A percentile compares a stretch with the other conserved stretches of the same genome.
These are phyloP conservation scores for Malus hybrid DNA, from an alignment of 331 rosid species.

Conservation along the genomic window DNA sequence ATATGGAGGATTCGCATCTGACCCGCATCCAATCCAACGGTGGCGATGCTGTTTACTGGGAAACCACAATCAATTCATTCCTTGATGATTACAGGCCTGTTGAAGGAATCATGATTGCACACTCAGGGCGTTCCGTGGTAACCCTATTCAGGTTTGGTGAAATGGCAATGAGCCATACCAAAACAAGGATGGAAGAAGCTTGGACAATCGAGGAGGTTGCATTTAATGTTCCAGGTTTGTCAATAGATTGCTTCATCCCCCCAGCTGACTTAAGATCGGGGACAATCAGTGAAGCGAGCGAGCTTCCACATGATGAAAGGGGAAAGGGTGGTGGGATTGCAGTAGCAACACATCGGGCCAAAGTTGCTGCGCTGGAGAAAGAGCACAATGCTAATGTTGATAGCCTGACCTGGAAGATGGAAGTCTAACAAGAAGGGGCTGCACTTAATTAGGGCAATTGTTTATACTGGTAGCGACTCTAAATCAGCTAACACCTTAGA, in stretches of 20 bases:
- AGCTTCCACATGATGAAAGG: constrained; percentile 75
- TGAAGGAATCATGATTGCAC: constrained; percentile 99
- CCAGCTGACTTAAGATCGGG: constrained; percentile 86
- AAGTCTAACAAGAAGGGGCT: constrained; percentile 35
- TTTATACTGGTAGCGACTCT: constrained; percentile 66
- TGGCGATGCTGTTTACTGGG: constrained; percentile 96
- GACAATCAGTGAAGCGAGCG: constrained; percentile 64
- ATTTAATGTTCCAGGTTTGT: constrained; percentile 83
- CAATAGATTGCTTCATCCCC: constrained; percentile 93
- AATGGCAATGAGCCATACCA: constrained; percentile 97
- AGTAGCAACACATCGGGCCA: constrained; percentile 47
- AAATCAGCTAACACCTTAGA: constrained; percentile 60
- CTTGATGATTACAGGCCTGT: constrained; percentile 88
- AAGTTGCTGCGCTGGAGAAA: constrained; percentile 82
- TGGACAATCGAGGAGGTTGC: constrained; percentile 99
- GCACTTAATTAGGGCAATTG: constrained; percentile 56
- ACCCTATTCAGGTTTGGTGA: constrained; percentile 96
- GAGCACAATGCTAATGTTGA: constrained; percentile 40
- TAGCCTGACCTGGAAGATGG: constrained; percentile 78
- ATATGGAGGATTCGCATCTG: constrained; percentile 95
- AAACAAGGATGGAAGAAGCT: constrained; percentile 99
- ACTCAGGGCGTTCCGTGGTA: constrained; percentile 91
- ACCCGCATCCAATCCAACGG: constrained; percentile 91
- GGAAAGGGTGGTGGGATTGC: constrained; percentile 50
- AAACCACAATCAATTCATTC: constrained; percentile 91